Percentiles rank a stretch among this genome's conserved stretches.
Conservation (phyloP, 1,284 basidiomycete species). For the Somion occarium region DNA sequence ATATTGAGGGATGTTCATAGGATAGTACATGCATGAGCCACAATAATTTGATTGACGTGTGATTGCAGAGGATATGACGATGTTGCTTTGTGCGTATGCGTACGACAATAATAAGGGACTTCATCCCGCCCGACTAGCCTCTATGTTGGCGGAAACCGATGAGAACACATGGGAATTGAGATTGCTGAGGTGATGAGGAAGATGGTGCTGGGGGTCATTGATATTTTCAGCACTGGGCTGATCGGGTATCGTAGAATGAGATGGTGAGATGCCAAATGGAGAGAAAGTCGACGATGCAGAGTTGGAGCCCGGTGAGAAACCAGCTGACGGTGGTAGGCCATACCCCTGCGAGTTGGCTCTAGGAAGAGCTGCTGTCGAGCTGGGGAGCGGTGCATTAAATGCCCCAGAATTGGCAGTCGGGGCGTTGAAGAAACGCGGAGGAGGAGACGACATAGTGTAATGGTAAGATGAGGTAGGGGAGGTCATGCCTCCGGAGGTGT, state of each 20-base stretch:
- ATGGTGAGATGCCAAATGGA: conserved; percentile 54
- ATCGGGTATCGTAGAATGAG: conserved; percentile 62
- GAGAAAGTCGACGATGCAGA: conserved; percentile 45
- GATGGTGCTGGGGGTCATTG: conserved; percentile 15
- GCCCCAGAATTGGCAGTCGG: conserved; percentile 33
- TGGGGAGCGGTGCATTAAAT: conserved; percentile 25
- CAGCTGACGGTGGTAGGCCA: conserved; percentile 16
- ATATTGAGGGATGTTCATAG: conserved; percentile 15
- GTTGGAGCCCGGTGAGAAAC: neutral
- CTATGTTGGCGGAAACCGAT: conserved; percentile 49
- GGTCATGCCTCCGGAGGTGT: conserved; percentile 31
- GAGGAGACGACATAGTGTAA: conserved; percentile 56
- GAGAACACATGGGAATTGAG: conserved; percentile 41
- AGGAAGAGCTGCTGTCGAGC: conserved; percentile 30
- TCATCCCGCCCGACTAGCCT: conserved; percentile 45
- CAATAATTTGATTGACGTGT: neutral
- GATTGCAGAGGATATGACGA: neutral
- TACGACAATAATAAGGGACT: conserved; percentile 15
- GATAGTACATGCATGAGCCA: conserved; percentile 17
- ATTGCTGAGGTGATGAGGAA: neutral
- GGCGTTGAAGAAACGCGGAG: conserved; percentile 32
- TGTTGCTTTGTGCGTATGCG: conserved; percentile 4
- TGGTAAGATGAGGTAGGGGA: conserved; percentile 41
- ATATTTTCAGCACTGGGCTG: conserved; percentile 40
- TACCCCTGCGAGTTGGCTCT: conserved; percentile 30